Conservation (phyloP, 352 stramenopile species). For the Phytopythium oedochilum region DNA sequence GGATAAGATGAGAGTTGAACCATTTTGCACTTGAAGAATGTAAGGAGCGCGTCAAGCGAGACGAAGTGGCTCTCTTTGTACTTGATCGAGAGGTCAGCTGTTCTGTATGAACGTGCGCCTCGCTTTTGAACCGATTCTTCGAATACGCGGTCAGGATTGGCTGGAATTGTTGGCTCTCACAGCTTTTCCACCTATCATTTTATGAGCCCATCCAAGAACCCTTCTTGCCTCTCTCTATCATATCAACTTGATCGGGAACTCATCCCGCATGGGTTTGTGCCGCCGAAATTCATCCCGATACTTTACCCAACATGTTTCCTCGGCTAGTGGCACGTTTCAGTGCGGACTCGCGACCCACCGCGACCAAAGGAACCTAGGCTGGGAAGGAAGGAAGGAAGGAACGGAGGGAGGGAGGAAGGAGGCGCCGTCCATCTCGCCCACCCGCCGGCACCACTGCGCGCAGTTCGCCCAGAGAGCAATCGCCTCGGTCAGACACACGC, state of each 20-base stretch:
- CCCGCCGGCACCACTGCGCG: not conserved
- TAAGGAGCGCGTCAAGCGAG: not conserved
- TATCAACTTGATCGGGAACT: not conserved
- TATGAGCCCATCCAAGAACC: no score
- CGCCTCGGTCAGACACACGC: not conserved
- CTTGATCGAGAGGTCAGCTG: not conserved
- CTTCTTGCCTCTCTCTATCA: not conserved
- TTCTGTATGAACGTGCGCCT: not conserved
- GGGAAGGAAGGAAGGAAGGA: not conserved
- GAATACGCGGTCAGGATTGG: no score
- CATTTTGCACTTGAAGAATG: not conserved
- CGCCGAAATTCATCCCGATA: not conserved
- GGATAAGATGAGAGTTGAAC: no score
- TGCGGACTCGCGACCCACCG: not conserved
- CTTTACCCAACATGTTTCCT: not conserved
- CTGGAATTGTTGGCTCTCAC: no score
- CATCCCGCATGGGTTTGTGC: not conserved
- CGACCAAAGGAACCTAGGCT: not conserved
- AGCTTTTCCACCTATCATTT: no score
- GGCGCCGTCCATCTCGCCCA: not conserved
- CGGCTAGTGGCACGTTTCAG: no score
- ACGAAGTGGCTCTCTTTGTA: not conserved
- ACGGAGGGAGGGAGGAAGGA: not conserved
- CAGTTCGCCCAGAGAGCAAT: not conserved
- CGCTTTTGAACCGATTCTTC: no score